Evolutionary conservation across 441 rosid genomes (phyloP), one percentile per base, ranked within the genome.

Genomic region (Breynia disticha): DNA sequence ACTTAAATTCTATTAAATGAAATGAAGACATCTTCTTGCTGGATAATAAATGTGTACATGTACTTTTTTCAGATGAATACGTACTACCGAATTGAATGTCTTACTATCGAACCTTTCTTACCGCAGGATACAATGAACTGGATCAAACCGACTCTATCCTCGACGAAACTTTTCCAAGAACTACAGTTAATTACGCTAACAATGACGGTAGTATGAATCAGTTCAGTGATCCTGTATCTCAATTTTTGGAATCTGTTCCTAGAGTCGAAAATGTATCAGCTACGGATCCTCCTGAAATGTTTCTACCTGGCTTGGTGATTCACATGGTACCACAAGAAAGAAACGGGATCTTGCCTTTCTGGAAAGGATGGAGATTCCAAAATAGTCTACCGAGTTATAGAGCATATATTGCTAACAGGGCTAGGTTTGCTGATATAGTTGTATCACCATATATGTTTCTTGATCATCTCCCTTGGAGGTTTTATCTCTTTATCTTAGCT

Each of bases 401-500:
- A 68, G 96, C 90, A 22, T 85, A 77, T 60, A 24, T 90, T 53
- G 83, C 83, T 14, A 75, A 85, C 54, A 76, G 84, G 70, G 81
- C 82, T 63, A 64, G 64, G 66, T 85, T 90, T 54, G 81, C 69
- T 58, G 95, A 87, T 56, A 75, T 90, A 4, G 74, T 82, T 37
- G 95, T 90, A n/a, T 83, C 93, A 50, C 88, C 80, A 57, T 73
- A 79, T 44, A 90, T 90, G 98, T 90, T 90, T 67, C 77, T 87
- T 59, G 98, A 90, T 66, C 97, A 90, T 77, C 82, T 87, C 28
- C 97, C 97, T 16, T 87, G 96, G 98, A 87, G 93, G 95, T 86
- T 79, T 20, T 24, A 19, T 11, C 41, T 15, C 20, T 42, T n/a
- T 14, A 21, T 12, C 43, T 14, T 37, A 42, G 57, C 13, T 14